A percentile compares a stretch with the other conserved stretches of the same genome.
Evolutionary conservation across 441 rosid genomes (phyloP).

Genomic region (Pelargonium fulgidum): DNA sequence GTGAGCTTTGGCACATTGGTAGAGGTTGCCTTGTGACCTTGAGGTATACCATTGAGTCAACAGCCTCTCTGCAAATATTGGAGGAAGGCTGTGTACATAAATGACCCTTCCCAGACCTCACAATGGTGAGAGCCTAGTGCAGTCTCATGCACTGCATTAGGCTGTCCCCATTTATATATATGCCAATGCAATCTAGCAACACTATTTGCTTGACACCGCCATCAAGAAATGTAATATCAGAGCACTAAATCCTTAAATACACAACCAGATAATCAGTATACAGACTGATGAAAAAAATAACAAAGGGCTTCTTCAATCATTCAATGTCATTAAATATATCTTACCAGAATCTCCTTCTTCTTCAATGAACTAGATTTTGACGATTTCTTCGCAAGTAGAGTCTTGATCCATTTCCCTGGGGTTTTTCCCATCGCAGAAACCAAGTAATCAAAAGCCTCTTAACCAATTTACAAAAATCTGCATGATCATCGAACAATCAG

Average conservation of each 20-base stretch:
- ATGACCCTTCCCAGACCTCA: too few relatives aligned
- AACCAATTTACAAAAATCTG: slow-evolving; percentile 22
- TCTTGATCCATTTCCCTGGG: slow-evolving; percentile 77
- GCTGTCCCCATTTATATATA: too few relatives aligned
- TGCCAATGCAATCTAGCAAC: not conserved
- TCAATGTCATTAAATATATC: slow-evolving; percentile 6
- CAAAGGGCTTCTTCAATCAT: not conserved
- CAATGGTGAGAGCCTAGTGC: not conserved
- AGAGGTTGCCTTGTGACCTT: too few relatives aligned
- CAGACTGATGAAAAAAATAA: not conserved
- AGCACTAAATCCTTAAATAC: too few relatives aligned
- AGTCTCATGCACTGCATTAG: too few relatives aligned
- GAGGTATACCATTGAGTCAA: too few relatives aligned
- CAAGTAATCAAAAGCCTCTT: slow-evolving; percentile 12
- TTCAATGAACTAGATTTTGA: slow-evolving; percentile 59
- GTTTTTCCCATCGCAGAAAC: slow-evolving; percentile 54
- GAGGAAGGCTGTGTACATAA: too few relatives aligned
- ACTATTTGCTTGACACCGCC: not conserved
- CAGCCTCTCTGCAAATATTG: too few relatives aligned
- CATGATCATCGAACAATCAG: slow-evolving; percentile 5
- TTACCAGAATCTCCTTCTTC: slow-evolving; percentile 40
- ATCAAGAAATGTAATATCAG: not conserved
- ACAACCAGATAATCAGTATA: not conserved
- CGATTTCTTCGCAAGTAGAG: slow-evolving; percentile 62
- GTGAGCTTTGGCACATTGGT: too few relatives aligned